Conservation (phyloP, 1,139 yeast species). For the Ogataea hybrid region DNA sequence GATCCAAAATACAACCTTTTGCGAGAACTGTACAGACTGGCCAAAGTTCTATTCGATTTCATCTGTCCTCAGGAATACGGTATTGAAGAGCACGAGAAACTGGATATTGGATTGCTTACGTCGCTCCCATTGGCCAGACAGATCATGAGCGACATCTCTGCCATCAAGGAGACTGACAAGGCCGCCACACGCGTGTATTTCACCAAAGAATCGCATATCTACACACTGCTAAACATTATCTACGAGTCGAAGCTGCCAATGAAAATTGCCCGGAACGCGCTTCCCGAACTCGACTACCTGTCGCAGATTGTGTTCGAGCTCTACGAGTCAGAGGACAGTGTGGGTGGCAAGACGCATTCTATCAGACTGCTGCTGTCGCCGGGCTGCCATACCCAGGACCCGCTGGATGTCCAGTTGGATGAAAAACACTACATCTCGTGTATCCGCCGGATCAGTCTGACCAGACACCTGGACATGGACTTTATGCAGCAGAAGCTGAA, state of each 20-base stretch:
- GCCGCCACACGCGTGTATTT: constrained; percentile 89
- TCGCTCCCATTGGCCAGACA: constrained; percentile 93
- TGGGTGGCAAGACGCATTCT: constrained; percentile 76
- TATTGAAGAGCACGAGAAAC: constrained; percentile 89
- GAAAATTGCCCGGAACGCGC: constrained; percentile 89
- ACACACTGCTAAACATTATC: constrained; percentile 84
- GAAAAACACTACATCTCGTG: constrained; percentile 96
- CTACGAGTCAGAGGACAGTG: constrained; percentile 70
- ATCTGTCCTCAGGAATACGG: constrained; percentile 99
- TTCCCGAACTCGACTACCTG: constrained; percentile 93
- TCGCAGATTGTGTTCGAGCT: constrained; percentile 94
- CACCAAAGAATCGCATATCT: constrained; percentile 96
- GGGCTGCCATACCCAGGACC: constrained; percentile 98
- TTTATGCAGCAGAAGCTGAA: constrained; percentile 80
- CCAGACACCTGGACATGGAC: constrained; percentile 92
- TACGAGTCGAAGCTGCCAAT: constrained; percentile 95
- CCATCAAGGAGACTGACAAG: constrained; percentile 71
- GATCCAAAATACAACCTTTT: constrained; percentile 75
- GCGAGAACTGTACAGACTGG: constrained; percentile 83
- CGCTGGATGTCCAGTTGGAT: constrained; percentile 93
- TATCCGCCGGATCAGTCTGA: constrained; percentile 84
- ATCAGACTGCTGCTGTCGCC: constrained; percentile 89
- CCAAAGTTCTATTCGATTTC: constrained; percentile 93
- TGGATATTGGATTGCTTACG: constrained; percentile 93
- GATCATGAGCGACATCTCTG: constrained; percentile 75